Conservation (phyloP, 345 rosid species). For the Sonneratia caseolaris region DNA sequence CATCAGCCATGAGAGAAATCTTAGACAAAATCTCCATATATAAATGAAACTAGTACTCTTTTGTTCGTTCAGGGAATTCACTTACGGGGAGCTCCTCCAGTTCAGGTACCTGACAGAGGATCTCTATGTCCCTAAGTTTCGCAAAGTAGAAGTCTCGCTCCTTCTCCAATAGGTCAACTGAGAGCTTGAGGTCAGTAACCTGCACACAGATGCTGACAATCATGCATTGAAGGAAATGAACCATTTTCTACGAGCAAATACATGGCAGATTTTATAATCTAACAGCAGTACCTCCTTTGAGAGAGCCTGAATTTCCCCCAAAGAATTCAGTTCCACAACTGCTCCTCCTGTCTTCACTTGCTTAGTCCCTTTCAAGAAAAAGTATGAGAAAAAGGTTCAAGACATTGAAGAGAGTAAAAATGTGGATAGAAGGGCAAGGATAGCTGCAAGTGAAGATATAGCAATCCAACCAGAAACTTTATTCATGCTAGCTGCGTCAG, state of each 20-base stretch:
- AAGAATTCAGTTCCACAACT: slow-evolving; percentile 27
- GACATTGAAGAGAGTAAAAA: no score
- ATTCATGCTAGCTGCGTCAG: slow-evolving; percentile 17
- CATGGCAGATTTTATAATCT: background rate
- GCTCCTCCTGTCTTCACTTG: slow-evolving; percentile 29
- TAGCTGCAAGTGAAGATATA: slow-evolving; percentile 3
- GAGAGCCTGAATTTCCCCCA: slow-evolving; percentile 46
- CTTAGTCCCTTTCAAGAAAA: slow-evolving; percentile 37
- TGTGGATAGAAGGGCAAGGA: background rate
- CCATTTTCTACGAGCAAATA: background rate
- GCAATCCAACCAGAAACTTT: slow-evolving; percentile 30
- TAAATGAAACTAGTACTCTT: background rate
- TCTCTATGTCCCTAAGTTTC: slow-evolving; percentile 78
- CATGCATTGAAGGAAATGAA: background rate
- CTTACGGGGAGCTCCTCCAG: slow-evolving; percentile 62
- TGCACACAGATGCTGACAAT: slow-evolving; percentile 10
- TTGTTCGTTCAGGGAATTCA: background rate
- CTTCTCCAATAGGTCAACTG: slow-evolving; percentile 69
- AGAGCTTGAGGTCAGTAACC: slow-evolving; percentile 67
- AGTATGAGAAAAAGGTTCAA: no score
- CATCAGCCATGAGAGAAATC: no score
- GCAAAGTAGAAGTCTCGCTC: slow-evolving; percentile 92
- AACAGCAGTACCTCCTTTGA: slow-evolving; percentile 63
- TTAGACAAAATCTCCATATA: background rate
- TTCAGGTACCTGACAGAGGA: slow-evolving; percentile 70